Percentiles rank a stretch among this genome's conserved stretches.
Evolutionary conservation across 805 yeast species (phyloP).

Genomic region (Metahyphopichia silvanorum): DNA sequence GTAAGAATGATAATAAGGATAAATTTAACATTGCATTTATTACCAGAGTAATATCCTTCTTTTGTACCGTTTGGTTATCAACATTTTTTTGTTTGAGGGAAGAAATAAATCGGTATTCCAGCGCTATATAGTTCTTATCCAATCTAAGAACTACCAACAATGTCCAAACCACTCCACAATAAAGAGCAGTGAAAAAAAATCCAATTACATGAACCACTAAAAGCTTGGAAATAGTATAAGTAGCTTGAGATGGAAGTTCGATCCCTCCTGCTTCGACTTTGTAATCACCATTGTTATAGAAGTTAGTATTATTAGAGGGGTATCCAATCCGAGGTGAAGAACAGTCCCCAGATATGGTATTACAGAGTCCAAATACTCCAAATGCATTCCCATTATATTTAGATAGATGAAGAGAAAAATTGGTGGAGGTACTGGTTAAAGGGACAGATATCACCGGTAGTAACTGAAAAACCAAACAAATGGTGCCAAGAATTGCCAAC

Average conservation of each 20-base stretch:
- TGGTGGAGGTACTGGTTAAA: constrained; percentile 23
- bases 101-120: not conserved
- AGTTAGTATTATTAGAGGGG: constrained; percentile 18
- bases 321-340: constrained; percentile 37
- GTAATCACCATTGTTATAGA: constrained; percentile 8
- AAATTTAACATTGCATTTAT: constrained; percentile 53
- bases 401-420: constrained; percentile 26
- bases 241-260: constrained; percentile 38
- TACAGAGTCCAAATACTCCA: constrained; percentile 45
- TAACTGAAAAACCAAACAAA: constrained; percentile 34
- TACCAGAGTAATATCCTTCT: constrained; percentile 24
- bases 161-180: constrained; percentile 11
- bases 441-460: constrained; percentile 43
- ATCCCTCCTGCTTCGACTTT: constrained; percentile 17
- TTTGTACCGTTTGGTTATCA: constrained; percentile 3
- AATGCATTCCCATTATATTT: constrained; percentile 29
- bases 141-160: not conserved
- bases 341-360: constrained; percentile 21
- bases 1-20: constrained; percentile 65
- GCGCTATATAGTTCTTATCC: not conserved
- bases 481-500: constrained; percentile 21
- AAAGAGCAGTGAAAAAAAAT: constrained; percentile 25
- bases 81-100: not conserved
- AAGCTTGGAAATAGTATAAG: constrained; percentile 37
- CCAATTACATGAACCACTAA: constrained; percentile 41